A percentile compares a stretch with the other conserved stretches of the same genome.
phyloP scores from a whole-genome alignment of 345 rosid species.

The Euphorbia peplus region DNA sequence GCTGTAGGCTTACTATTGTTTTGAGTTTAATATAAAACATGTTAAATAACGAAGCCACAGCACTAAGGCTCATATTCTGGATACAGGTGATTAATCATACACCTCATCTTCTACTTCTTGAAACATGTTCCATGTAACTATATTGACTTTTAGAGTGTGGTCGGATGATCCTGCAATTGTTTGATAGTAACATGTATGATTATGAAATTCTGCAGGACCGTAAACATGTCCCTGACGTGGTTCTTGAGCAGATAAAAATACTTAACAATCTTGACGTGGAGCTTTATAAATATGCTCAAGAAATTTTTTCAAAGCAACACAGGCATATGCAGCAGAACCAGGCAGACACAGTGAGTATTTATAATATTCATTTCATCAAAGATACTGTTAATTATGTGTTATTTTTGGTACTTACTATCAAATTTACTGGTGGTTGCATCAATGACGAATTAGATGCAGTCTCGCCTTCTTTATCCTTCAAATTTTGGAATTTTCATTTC shows the following conservation, averaged over 20 bases:
- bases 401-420: not conserved
- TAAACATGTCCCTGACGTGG: conserved; percentile 41
- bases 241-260: conserved; percentile 61
- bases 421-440: not conserved
- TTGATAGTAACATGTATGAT: conserved; percentile 1
- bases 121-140: not conserved
- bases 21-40: not conserved
- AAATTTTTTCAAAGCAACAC: conserved; percentile 64
- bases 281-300: conserved; percentile 74
- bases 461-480: not conserved
- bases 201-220: conserved; percentile 56
- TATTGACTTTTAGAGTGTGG: not conserved
- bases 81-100: not conserved
- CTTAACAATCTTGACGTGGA: conserved; percentile 78
- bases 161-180: not conserved
- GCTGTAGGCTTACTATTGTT: not conserved
- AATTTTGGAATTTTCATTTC: not conserved
- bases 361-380: not conserved
- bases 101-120: not conserved
- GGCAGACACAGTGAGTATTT: conserved; percentile 28
- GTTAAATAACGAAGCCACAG: not conserved
- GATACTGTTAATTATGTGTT: not conserved
- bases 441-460: not conserved
- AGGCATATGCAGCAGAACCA: conserved; percentile 24
- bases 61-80: not conserved